Evolutionary conservation across 1,139 yeast species (phyloP).

Genomic region (Saccharomyces uvarum): DNA sequence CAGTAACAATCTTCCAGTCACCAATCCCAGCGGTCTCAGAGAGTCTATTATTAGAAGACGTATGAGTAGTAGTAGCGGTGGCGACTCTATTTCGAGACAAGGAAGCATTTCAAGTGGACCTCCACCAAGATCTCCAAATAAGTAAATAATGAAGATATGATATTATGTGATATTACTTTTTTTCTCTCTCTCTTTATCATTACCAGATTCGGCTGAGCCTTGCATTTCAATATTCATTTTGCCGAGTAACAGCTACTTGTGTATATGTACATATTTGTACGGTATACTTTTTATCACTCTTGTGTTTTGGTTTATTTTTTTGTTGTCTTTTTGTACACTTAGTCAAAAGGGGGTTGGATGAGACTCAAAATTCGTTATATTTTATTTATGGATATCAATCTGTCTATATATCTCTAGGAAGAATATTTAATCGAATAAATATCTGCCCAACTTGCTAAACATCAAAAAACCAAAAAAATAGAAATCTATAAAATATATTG

Average conservation of each 20-base stretch:
- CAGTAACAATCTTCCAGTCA: conserved; percentile 29
- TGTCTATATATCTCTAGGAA: background rate
- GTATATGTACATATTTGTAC: background rate
- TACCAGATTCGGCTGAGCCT: background rate
- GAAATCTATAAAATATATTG: conserved; percentile 35
- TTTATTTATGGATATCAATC: background rate
- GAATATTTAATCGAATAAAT: conserved; percentile 12
- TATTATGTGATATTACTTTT: background rate
- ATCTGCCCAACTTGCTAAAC: conserved; percentile 67
- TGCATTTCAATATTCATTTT: background rate
- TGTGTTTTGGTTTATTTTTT: background rate
- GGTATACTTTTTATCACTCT: background rate
- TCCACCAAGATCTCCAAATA: conserved; percentile 31
- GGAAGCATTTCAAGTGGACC: conserved; percentile 33
- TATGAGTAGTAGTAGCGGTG: conserved; percentile 31
- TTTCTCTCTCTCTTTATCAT: background rate
- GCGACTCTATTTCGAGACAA: conserved; percentile 26
- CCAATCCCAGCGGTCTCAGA: conserved; percentile 31
- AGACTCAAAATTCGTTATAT: background rate
- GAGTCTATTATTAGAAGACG: conserved; percentile 30
- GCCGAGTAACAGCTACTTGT: background rate
- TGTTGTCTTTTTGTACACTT: background rate
- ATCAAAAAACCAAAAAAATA: conserved; percentile 62
- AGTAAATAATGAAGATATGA: conserved; percentile 10
- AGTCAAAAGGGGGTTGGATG: background rate